These are phyloP conservation scores for Aspergillus ruber DNA, from an alignment of 2,329 filamentous ascomycete species.

Conservation along the genomic window DNA sequence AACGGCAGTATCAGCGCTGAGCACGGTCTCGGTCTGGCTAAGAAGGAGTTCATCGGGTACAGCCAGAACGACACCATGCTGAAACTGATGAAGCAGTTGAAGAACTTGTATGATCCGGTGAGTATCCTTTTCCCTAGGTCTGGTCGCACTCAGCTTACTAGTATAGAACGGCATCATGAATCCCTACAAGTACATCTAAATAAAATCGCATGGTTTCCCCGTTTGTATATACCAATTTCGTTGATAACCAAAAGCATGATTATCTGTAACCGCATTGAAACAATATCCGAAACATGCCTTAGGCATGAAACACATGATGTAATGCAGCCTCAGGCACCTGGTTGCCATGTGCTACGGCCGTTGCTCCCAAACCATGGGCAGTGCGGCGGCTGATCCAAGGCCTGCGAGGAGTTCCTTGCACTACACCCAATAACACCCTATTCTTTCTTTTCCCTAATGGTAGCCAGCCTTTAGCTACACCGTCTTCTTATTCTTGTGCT, in stretches of 20 bases:
- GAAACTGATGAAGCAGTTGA: constrained; percentile 88
- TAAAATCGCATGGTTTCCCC: not conserved
- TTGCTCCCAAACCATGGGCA: constrained; percentile 16
- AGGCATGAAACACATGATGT: constrained; percentile 1
- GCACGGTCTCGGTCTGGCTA: constrained; percentile 87
- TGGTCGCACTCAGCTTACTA: constrained; percentile 11
- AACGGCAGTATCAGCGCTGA: constrained; percentile 94
- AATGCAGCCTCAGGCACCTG: constrained; percentile 8
- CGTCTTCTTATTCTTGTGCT: too few species aligned
- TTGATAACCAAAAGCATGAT: not conserved
- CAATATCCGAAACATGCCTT: not conserved
- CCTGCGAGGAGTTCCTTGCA: constrained; percentile 12
- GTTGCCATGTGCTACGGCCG: constrained; percentile 21
- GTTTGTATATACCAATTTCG: not conserved
- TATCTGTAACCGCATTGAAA: not conserved
- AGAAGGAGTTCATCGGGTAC: constrained; percentile 93
- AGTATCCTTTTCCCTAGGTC: constrained; percentile 33
- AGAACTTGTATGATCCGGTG: constrained; percentile 89
- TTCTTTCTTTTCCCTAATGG: too few species aligned
- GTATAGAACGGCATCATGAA: constrained; percentile 94
- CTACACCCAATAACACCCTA: too few species aligned
- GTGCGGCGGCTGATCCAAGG: constrained; percentile 11
- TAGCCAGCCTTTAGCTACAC: too few species aligned
- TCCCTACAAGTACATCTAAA: constrained; percentile 85
- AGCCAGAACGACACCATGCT: constrained; percentile 84